phyloP scores from a whole-genome alignment of 495 filamentous ascomycete genomes.

The Platismatia glauca region DNA sequence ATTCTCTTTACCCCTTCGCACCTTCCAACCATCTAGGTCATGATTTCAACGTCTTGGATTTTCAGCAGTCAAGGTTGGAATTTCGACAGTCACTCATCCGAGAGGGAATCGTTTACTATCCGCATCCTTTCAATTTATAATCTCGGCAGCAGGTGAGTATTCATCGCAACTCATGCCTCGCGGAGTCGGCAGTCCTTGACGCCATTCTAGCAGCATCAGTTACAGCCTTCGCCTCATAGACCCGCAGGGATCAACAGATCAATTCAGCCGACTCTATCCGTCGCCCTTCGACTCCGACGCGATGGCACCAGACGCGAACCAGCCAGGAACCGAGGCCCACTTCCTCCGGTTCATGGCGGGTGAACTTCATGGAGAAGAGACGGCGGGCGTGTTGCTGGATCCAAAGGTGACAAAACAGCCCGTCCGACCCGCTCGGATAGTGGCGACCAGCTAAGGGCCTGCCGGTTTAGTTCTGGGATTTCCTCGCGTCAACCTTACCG shows the following conservation, averaged over 20 bases:
- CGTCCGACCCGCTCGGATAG: neutral
- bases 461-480: neutral
- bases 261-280: neutral
- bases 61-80: neutral
- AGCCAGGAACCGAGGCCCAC: neutral
- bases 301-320: neutral
- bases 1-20: neutral
- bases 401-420: neutral
- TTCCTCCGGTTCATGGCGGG: neutral
- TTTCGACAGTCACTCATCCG: neutral
- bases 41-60: too few species aligned
- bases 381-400: neutral
- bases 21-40: neutral
- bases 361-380: neutral
- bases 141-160: neutral
- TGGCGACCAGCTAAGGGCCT: neutral
- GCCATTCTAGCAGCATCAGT: neutral
- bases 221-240: neutral
- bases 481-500: neutral
- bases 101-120: neutral
- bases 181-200: neutral
- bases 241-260: neutral
- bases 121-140: neutral
- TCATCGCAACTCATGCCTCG: neutral
- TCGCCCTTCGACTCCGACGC: neutral